Percentiles rank a stretch among this genome's conserved stretches.
Conservation (phyloP, 2,329 filamentous ascomycete species). For the Cryoendolithus antarcticus region DNA sequence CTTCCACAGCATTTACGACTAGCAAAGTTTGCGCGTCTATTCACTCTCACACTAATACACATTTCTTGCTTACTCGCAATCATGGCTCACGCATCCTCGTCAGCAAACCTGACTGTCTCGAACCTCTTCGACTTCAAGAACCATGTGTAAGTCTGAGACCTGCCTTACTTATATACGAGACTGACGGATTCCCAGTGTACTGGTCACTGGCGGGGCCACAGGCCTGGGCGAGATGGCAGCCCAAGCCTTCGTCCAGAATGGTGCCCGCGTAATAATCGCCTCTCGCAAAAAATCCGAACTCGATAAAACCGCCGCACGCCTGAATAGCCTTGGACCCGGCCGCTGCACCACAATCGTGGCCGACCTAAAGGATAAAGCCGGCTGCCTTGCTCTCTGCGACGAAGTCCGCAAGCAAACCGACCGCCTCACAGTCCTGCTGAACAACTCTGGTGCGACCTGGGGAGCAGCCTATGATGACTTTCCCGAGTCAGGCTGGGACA, state of each 20-base stretch:
- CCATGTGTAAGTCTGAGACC: constrained; percentile 13
- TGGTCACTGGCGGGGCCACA: constrained; percentile 34
- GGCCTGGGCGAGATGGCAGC: constrained; percentile 37
- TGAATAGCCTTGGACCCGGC: constrained; percentile 33
- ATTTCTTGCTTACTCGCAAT: neutral
- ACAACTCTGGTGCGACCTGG: constrained; percentile 34
- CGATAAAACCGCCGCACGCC: constrained; percentile 27
- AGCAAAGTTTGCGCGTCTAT: no score
- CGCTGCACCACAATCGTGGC: constrained; percentile 35
- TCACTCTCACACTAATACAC: no score
- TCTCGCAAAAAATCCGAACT: constrained; percentile 35
- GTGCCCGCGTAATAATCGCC: constrained; percentile 28
- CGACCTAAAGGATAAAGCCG: constrained; percentile 33
- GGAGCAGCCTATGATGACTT: constrained; percentile 47
- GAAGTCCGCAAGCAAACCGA: constrained; percentile 34
- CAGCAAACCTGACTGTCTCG: constrained; percentile 17
- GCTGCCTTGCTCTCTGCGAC: constrained; percentile 27
- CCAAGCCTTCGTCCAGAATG: constrained; percentile 35
- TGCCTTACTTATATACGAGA: no score
- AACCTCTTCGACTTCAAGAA: constrained; percentile 25
- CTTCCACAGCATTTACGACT: no score
- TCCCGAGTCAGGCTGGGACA: constrained; percentile 45
- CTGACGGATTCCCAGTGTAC: constrained; percentile 16
- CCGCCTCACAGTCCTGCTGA: constrained; percentile 33
- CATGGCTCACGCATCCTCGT: constrained; percentile 20